Base-by-base conservation (phyloP, 2,329 filamentous ascomycete species). In the Bipolaris gigantea region DNA sequence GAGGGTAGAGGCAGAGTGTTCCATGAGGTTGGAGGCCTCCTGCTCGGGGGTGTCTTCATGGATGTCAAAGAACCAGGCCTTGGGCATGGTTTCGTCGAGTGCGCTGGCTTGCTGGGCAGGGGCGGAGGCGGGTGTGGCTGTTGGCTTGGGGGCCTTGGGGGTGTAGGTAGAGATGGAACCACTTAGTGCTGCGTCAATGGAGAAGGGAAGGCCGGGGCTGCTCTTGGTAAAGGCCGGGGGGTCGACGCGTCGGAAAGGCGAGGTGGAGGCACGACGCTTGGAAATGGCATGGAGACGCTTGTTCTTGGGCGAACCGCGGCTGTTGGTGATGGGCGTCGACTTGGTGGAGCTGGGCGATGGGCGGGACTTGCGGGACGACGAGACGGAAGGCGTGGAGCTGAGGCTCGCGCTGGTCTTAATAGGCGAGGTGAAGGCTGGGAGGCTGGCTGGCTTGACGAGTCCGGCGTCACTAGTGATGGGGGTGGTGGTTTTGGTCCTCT, bases 41-140 rank as follows among this genome's bases (percentile, higher is more conserved):
- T 97, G 89, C 71, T 96, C 90, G 7, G 89, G 85, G 0, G 90
- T 91, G 74, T 99, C 93, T 71, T 96, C 90, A 71, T 97, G 88
- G 67, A 99, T 97, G 55, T 93, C 89, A 71, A 99, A 97, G 79
- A 89, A 89, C 92, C 92, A 97, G 55, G 74, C 71, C 54, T 81
- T 82, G 19, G 81, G 77, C 76, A 80, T 77, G 53, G 82, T 82
- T 32, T 85, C 81, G 69, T 88, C 84, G 33, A 71, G 52, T 6
- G 63, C 41, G 3, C 64, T 62, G 30, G 55, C 58, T 44, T 63
- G 50, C 32, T 54, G 59, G 19, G 32, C 52, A 25, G 33, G 83
- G 38, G 69, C 61, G 53, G 62, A 70, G 25, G 38, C 54, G 54
- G 72, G 61, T n/a, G 69, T 68, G 48, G 71, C 60, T 2, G 70